Evolutionary conservation across 108 stramenopile genomes (phyloP).

Genomic region (Bacterosira constricta): DNA sequence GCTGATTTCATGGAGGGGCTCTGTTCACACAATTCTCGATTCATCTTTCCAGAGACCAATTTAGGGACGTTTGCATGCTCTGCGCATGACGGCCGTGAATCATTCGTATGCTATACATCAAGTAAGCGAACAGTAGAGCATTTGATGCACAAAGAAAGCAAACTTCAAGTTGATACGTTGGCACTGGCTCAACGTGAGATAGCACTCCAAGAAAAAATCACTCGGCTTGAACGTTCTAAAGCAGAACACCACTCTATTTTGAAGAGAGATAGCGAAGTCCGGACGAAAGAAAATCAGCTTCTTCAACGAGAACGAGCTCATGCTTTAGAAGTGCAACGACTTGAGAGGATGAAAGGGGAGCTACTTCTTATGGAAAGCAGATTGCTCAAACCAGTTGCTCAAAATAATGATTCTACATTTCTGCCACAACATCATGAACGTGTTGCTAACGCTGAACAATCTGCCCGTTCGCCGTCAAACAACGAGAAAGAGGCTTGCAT

Average conservation of each 20-base stretch:
- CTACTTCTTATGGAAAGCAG: slow-evolving; percentile 3
- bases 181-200: slow-evolving; percentile 31
- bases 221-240: slow-evolving; percentile 1
- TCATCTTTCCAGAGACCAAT: slow-evolving; percentile 4
- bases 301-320: slow-evolving; percentile 5
- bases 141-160: slow-evolving; percentile 17
- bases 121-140: background rate
- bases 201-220: slow-evolving; percentile 9
- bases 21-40: slow-evolving; percentile 22
- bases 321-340: background rate
- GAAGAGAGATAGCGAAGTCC: slow-evolving; percentile 12
- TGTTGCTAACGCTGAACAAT: too few species aligned
- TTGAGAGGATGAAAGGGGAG: slow-evolving; percentile 18
- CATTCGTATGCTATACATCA: slow-evolving; percentile 26
- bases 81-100: slow-evolving; percentile 6
- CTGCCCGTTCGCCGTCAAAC: too few species aligned
- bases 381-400: background rate
- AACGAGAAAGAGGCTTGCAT: too few species aligned
- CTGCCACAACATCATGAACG: too few species aligned
- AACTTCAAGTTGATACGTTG: slow-evolving; percentile 16
- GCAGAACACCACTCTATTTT: slow-evolving; percentile 16
- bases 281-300: slow-evolving; percentile 18
- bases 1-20: slow-evolving; percentile 24
- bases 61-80: slow-evolving; percentile 5
- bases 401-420: background rate